Base-by-base conservation (phyloP, 352 stramenopile genomes). In the Phytophthora vignae region DNA sequence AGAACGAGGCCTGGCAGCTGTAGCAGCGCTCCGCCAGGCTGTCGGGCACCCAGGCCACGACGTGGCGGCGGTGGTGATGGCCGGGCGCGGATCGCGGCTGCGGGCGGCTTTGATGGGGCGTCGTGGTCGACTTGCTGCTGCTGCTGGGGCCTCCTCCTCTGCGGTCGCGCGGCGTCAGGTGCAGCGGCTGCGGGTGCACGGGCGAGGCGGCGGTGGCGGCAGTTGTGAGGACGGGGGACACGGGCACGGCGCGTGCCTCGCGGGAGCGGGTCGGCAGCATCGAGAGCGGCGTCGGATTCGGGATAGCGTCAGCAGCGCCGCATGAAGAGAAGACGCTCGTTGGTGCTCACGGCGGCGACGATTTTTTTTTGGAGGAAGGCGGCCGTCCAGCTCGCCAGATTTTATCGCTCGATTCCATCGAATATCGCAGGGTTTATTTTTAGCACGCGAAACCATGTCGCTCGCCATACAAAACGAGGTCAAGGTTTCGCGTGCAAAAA, bases 1-100 rank as follows among this genome's bases (percentile, higher is more conserved):
- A 87, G 72, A 94, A 96, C 9, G 66, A 57, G 36, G 81, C 68
- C 15, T 84, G 78, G 63, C 89, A 96, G 38, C 71, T 64, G 71
- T 96, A 96, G 68, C 89, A 96, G 21, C 76, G 80, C 70, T 94
- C 86, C 1, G 88, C 90, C 17, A 97, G 83, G 33, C 75, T 88
- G 65, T 97, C 90, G 25, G 90, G 90, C 9, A 97, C 89, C 90
- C 90, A 97, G 4, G 88, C 78, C 48, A 93, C 83, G 40, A 81
- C 83, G 46, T 75, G 79, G 25, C 67, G 64, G 36, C 27, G 60
- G 29, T 80, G 52, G 19, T 76, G 64, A 46, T 76, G 49, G 19
- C 46, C 60, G 52, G 67, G 71, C 25, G 17, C 27, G 17, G 15
- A 21, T 29, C 36, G 36, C 9, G 36, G 36, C 36, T 42, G 36